Evolutionary conservation across 1,284 basidiomycete species (phyloP).

Genomic region (Farysia itapuensis): DNA sequence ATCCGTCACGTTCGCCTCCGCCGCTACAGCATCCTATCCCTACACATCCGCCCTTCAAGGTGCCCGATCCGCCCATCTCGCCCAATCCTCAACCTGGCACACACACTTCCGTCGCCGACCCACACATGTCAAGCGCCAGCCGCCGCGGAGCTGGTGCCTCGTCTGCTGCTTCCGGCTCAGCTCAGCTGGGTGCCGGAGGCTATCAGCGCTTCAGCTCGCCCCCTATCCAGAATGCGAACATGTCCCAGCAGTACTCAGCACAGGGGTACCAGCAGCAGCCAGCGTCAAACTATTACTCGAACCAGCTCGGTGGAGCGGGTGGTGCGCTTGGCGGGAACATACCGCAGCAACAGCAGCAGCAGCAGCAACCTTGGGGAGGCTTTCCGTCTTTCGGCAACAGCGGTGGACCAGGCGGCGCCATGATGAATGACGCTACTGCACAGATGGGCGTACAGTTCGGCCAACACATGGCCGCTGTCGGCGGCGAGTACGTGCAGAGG

Average conservation of each 20-base stretch:
- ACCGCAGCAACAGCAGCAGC: too few relatives aligned
- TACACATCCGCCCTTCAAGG: constrained; percentile 52
- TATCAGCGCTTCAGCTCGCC: constrained; percentile 39
- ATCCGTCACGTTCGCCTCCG: constrained; percentile 40
- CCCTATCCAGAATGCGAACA: constrained; percentile 29
- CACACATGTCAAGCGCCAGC: constrained; percentile 23
- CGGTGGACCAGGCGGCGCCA: constrained; percentile 7
- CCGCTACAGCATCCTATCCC: constrained; percentile 58
- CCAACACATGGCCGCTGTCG: constrained; percentile 84
- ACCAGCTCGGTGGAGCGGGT: not conserved
- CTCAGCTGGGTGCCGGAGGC: constrained; percentile 4
- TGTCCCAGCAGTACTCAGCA: not conserved
- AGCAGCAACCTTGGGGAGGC: constrained; percentile 14
- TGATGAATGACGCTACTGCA: constrained; percentile 86
- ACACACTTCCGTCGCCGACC: constrained; percentile 16
- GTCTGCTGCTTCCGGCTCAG: constrained; percentile 5
- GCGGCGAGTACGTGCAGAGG: constrained; percentile 92
- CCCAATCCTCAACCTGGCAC: constrained; percentile 22
- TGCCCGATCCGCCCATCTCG: constrained; percentile 47
- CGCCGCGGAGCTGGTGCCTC: constrained; percentile 18
- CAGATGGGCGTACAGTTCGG: constrained; percentile 97
- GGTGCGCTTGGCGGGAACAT: constrained; percentile 1
- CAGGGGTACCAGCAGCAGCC: too few relatives aligned
- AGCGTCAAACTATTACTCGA: not conserved
- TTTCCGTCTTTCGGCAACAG: constrained; percentile 1